Evolutionary conservation across 768 basidiomycete genomes (phyloP).

Genomic region (Pholiota microspora): DNA sequence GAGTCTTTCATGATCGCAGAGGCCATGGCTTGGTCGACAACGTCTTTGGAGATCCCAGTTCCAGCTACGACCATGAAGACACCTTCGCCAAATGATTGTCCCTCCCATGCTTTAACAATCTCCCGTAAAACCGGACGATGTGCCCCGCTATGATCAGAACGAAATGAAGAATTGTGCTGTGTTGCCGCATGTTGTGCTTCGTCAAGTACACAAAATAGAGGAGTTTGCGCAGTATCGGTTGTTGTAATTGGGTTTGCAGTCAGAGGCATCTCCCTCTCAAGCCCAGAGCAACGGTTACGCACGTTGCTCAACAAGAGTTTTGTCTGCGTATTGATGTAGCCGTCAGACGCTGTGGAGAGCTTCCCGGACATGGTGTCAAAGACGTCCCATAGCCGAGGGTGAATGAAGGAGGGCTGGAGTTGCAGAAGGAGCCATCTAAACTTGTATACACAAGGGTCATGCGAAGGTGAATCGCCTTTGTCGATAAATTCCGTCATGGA

Average conservation of each 20-base stretch:
- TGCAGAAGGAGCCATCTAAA: conserved; percentile 41
- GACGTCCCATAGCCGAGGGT: conserved; percentile 37
- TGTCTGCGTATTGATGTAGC: conserved; percentile 33
- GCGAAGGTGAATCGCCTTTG: background rate
- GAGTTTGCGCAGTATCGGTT: conserved; percentile 24
- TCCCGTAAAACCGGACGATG: conserved; percentile 40
- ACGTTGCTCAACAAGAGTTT: conserved; percentile 29
- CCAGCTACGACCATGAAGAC: conserved; percentile 45
- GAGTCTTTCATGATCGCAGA: conserved; percentile 48
- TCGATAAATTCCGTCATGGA: conserved; percentile 24
- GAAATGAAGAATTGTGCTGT: conserved; percentile 35
- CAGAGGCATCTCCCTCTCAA: background rate
- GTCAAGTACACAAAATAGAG: conserved; percentile 44
- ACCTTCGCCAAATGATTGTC: conserved; percentile 34
- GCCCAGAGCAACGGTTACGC: conserved; percentile 24
- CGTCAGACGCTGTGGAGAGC: conserved; percentile 30
- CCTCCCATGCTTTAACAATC: conserved; percentile 40
- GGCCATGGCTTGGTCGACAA: conserved; percentile 43
- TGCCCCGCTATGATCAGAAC: conserved; percentile 31
- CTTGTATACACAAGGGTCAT: conserved; percentile 24
- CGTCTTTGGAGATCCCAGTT: conserved; percentile 44
- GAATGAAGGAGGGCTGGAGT: conserved; percentile 35
- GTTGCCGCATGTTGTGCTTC: conserved; percentile 45
- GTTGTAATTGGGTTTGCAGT: conserved; percentile 11
- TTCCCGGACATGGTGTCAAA: conserved; percentile 37